Percentiles rank a stretch among this genome's conserved stretches.
These are phyloP conservation scores for Immersiella caudata DNA, from an alignment of 495 filamentous ascomycete genomes.

Conservation along the genomic window DNA sequence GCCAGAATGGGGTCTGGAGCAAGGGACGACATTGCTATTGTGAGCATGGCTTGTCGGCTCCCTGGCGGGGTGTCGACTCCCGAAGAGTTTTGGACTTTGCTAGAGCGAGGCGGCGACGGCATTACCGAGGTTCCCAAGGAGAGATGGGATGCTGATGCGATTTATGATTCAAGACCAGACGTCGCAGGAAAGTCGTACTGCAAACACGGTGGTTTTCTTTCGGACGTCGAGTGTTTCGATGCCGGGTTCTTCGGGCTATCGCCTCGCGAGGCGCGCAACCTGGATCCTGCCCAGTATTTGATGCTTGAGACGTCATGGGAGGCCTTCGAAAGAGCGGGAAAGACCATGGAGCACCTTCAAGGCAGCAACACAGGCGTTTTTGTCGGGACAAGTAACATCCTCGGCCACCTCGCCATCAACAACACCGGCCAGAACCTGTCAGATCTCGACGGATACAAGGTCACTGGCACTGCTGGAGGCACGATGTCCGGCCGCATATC, in stretches of 20 bases:
- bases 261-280: slow-evolving; percentile 39
- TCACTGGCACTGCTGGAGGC: slow-evolving; percentile 21
- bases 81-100: slow-evolving; percentile 39
- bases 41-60: slow-evolving; percentile 41
- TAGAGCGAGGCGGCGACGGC: slow-evolving; percentile 31
- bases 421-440: background rate
- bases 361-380: slow-evolving; percentile 43
- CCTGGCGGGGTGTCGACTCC: slow-evolving; percentile 28
- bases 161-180: slow-evolving; percentile 22
- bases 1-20: background rate
- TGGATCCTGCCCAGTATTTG: slow-evolving; percentile 42
- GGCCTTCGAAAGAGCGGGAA: slow-evolving; percentile 43
- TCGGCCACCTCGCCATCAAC: slow-evolving; percentile 7
- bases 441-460: slow-evolving; percentile 28
- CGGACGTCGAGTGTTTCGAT: slow-evolving; percentile 34
- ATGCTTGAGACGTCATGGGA: slow-evolving; percentile 44
- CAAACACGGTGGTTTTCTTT: slow-evolving; percentile 25
- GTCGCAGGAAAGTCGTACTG: slow-evolving; percentile 29
- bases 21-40: slow-evolving; percentile 36
- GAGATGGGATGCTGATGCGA: slow-evolving; percentile 29
- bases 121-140: slow-evolving; percentile 28
- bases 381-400: slow-evolving; percentile 39
- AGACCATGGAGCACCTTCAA: slow-evolving; percentile 34
- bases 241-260: slow-evolving; percentile 45
- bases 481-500: slow-evolving; percentile 51